A percentile compares a stretch with the other conserved stretches of the same genome.
Conservation (phyloP, 139 green algal species). For the Deuterostichococcus epilithicus region DNA sequence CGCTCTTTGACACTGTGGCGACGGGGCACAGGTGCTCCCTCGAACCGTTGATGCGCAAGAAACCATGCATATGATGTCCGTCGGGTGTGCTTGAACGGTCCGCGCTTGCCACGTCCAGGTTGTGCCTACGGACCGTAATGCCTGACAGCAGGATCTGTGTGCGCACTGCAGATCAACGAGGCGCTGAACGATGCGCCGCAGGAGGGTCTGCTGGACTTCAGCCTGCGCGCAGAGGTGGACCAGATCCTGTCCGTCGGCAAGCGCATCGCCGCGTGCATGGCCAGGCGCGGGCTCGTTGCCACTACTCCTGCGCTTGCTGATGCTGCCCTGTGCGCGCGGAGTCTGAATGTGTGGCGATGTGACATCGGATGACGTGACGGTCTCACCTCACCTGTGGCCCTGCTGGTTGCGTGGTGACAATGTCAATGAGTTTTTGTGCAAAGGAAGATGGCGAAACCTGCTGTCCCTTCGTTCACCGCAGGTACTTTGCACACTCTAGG, state of each 20-base stretch:
- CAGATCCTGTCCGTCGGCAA: constrained; percentile 42
- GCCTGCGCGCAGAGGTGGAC: constrained; percentile 59
- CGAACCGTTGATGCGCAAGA: too few relatives aligned
- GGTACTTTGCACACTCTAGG: constrained; percentile 36
- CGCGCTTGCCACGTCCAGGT: too few relatives aligned
- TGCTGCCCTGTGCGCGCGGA: too few relatives aligned
- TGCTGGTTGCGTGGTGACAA: too few relatives aligned
- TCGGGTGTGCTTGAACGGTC: too few relatives aligned
- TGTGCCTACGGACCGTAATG: too few relatives aligned
- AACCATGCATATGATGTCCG: too few relatives aligned
- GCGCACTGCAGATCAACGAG: constrained; percentile 60
- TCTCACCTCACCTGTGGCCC: neutral
- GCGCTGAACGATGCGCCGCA: constrained; percentile 48
- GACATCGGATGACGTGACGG: too few relatives aligned
- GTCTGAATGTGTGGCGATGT: neutral
- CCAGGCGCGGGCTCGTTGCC: constrained; percentile 26
- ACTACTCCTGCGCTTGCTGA: too few relatives aligned
- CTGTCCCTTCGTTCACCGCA: constrained; percentile 8
- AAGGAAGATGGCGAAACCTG: too few relatives aligned
- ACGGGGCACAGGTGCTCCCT: neutral
- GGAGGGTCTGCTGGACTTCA: constrained; percentile 63
- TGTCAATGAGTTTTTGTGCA: too few relatives aligned
- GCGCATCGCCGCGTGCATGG: constrained; percentile 54
- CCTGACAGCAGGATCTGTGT: neutral
- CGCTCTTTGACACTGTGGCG: neutral